Conservation (phyloP, 768 basidiomycete genomes). For the Dacryopinax primogenitus region DNA sequence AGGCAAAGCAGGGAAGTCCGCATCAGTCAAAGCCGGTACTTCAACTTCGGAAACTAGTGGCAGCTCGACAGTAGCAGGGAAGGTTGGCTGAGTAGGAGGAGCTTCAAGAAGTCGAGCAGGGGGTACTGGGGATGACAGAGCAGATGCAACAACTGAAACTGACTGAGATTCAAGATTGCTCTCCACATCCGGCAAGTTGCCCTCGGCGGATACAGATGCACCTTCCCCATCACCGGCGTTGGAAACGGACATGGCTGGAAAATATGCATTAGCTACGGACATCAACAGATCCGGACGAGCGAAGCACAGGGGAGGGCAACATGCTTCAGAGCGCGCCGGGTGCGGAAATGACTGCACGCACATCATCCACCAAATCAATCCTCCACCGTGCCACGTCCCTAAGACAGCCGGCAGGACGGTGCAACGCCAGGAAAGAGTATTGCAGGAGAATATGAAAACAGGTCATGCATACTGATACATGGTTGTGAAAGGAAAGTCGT, state of each 20-base stretch:
- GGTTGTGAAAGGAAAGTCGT: not conserved
- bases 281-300: not conserved
- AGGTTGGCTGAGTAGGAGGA: not conserved
- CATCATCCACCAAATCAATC: not conserved
- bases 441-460: not conserved
- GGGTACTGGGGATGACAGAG: not conserved
- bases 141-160: not conserved
- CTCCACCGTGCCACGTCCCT: not conserved
- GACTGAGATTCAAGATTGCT: conserved; percentile 2
- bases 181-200: not conserved
- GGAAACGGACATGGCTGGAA: not conserved
- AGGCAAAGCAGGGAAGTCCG: conserved; percentile 66
- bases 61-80: not conserved
- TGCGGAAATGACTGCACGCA: conserved; percentile 3
- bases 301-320: conserved; percentile 6
- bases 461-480: conserved; percentile 5
- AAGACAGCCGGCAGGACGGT: not conserved
- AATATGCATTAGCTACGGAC: not conserved
- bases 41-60: too few relatives aligned
- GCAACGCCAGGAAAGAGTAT: not conserved
- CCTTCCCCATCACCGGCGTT: not conserved
- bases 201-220: not conserved
- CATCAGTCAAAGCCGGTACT: conserved; percentile 38
- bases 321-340: conserved; percentile 4
- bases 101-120: not conserved